Conservation (phyloP, 805 yeast species). For the Debaryomyces hansenii region DNA sequence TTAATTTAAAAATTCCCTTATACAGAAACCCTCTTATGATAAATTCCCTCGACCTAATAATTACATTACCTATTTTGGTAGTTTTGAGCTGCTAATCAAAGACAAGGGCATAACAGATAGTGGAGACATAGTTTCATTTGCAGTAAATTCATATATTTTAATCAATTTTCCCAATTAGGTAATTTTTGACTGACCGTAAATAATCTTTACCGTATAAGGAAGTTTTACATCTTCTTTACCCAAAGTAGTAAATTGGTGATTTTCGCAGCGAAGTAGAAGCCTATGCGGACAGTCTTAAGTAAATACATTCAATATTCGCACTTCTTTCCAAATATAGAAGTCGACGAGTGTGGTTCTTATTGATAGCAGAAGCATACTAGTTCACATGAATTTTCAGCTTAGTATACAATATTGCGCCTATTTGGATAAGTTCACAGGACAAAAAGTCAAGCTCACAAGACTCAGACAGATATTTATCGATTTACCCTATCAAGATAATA, state of each 20-base stretch:
- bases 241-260: background rate
- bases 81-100: background rate
- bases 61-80: constrained; percentile 4
- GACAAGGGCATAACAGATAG: background rate
- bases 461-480: too few species aligned
- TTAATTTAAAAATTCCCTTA: constrained; percentile 6
- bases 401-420: too few species aligned
- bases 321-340: too few species aligned
- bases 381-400: too few species aligned
- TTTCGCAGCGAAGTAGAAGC: background rate
- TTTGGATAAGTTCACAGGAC: too few species aligned
- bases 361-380: too few species aligned
- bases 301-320: too few species aligned
- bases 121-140: constrained; percentile 1
- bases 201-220: constrained; percentile 3
- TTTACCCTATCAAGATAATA: too few species aligned
- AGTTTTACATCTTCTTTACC: background rate
- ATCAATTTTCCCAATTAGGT: constrained; percentile 11
- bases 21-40: constrained; percentile 3
- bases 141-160: background rate
- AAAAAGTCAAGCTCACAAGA: too few species aligned
- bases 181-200: constrained; percentile 1
- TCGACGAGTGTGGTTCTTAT: too few species aligned
- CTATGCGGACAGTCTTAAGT: too few species aligned
- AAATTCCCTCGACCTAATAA: constrained; percentile 2